A percentile compares a stretch with the other conserved stretches of the same genome.
phyloP scores from a whole-genome alignment of 345 rosid genomes.

The Triadica sebifera region DNA sequence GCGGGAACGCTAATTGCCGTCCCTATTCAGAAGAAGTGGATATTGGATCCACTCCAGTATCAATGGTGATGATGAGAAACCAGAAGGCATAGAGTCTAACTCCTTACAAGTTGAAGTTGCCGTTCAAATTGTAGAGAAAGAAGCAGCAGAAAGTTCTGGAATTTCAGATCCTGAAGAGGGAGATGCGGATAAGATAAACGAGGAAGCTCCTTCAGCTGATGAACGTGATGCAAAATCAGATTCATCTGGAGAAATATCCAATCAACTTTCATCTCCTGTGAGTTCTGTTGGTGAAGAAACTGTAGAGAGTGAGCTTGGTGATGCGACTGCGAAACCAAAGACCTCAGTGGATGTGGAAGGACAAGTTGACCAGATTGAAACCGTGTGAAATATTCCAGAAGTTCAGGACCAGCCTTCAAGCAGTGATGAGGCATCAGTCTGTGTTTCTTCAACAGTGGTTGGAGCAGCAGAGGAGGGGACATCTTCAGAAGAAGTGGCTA shows the following conservation, averaged over 20 bases:
- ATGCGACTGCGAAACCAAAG: too few species aligned
- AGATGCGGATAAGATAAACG: slow-evolving; percentile 23
- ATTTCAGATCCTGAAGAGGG: slow-evolving; percentile 28
- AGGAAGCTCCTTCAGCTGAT: slow-evolving; percentile 29
- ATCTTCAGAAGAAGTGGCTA: slow-evolving; percentile 15
- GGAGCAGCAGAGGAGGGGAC: too few species aligned
- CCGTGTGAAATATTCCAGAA: too few species aligned
- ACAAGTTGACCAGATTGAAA: too few species aligned
- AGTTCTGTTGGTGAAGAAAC: slow-evolving; percentile 36
- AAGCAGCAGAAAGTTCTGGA: slow-evolving; percentile 6
- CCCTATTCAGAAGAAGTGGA: slow-evolving; percentile 17
- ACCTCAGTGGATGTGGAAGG: too few species aligned
- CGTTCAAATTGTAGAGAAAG: slow-evolving; percentile 22
- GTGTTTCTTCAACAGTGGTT: too few species aligned
- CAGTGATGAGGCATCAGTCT: too few species aligned
- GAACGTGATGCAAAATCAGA: slow-evolving; percentile 24
- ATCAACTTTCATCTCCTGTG: slow-evolving; percentile 41
- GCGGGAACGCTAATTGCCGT: too few species aligned
- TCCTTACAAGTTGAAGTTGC: slow-evolving; percentile 21
- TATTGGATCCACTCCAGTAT: slow-evolving; percentile 7
- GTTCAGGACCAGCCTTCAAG: too few species aligned
- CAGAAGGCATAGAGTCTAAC: slow-evolving; percentile 10
- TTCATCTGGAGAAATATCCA: slow-evolving; percentile 37
- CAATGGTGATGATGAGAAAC: slow-evolving; percentile 16
- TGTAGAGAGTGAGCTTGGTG: slow-evolving; percentile 22